These are phyloP conservation scores for Datura wrightii DNA, from an alignment of 257 asterid species.

Conservation along the genomic window DNA sequence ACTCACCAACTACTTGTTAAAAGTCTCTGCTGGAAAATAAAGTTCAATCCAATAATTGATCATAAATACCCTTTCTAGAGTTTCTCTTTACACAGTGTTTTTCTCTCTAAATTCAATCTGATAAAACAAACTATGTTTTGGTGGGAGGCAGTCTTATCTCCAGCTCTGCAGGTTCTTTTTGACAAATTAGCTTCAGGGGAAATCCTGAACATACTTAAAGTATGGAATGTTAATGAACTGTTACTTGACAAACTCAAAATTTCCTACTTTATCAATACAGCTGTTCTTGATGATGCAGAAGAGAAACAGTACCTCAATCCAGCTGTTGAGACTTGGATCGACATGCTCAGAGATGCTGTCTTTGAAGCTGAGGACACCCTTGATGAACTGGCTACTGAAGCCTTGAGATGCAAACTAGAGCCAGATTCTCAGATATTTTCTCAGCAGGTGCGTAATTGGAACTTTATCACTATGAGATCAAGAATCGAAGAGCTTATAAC, in stretches of 20 bases:
- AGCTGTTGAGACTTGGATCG: conserved; percentile 55
- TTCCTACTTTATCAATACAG: conserved; percentile 53
- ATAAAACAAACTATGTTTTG: conserved; percentile 41
- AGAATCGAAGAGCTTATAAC: conserved; percentile 48
- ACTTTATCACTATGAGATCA: conserved; percentile 35
- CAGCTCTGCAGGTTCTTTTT: conserved; percentile 56
- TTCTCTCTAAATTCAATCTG: background rate
- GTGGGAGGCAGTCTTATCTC: conserved; percentile 54
- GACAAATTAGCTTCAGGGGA: conserved; percentile 56
- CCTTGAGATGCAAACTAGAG: conserved; percentile 46
- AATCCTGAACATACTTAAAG: conserved; percentile 44
- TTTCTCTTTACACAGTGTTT: background rate
- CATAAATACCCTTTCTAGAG: background rate
- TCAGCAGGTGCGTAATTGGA: conserved; percentile 42
- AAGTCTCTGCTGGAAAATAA: background rate
- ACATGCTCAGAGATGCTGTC: conserved; percentile 52
- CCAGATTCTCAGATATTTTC: conserved; percentile 29
- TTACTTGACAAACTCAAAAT: conserved; percentile 58
- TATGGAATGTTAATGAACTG: conserved; percentile 44
- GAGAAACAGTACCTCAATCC: conserved; percentile 53
- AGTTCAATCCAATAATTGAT: background rate
- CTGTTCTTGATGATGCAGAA: conserved; percentile 61
- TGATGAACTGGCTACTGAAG: conserved; percentile 59
- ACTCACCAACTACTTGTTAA: background rate
- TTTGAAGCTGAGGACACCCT: conserved; percentile 59